Conservation (phyloP, 1,284 basidiomycete genomes). For the Neolentinus lepideus region DNA sequence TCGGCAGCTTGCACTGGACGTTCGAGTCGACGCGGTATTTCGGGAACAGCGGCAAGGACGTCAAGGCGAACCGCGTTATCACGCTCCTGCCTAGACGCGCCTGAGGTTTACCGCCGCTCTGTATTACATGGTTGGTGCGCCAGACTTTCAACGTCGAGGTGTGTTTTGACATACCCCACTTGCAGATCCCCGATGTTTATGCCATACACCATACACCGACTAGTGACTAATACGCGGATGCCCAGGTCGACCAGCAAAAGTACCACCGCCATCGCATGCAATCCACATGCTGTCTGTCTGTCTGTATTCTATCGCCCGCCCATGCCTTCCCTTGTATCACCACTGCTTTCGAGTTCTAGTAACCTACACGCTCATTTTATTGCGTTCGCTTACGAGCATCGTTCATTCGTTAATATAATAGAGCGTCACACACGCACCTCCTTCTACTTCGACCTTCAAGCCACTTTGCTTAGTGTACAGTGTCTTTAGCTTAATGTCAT, state of each 20-base stretch:
- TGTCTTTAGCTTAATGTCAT: too few relatives aligned
- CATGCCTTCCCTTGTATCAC: not conserved
- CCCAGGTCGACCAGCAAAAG: not conserved
- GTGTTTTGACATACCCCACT: not conserved
- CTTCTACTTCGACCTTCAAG: too few relatives aligned
- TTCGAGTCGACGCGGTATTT: slow-evolving; percentile 25
- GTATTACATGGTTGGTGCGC: not conserved
- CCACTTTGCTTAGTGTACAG: too few relatives aligned
- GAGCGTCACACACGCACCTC: not conserved
- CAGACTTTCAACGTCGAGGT: not conserved
- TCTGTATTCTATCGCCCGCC: not conserved
- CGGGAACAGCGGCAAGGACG: slow-evolving; percentile 15
- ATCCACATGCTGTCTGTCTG: not conserved
- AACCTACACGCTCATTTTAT: not conserved
- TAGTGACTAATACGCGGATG: too few relatives aligned
- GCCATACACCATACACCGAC: too few relatives aligned
- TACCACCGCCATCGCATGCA: not conserved
- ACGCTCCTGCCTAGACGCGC: slow-evolving; percentile 8
- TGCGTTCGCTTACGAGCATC: not conserved
- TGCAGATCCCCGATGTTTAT: not conserved
- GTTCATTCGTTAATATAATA: not conserved
- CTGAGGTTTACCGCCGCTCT: not conserved
- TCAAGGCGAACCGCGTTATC: slow-evolving; percentile 12
- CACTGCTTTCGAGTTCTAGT: not conserved
- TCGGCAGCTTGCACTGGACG: slow-evolving; percentile 20